phyloP scores from a whole-genome alignment of 2,329 filamentous ascomycete genomes.

The Leptoxyphium fumago region DNA sequence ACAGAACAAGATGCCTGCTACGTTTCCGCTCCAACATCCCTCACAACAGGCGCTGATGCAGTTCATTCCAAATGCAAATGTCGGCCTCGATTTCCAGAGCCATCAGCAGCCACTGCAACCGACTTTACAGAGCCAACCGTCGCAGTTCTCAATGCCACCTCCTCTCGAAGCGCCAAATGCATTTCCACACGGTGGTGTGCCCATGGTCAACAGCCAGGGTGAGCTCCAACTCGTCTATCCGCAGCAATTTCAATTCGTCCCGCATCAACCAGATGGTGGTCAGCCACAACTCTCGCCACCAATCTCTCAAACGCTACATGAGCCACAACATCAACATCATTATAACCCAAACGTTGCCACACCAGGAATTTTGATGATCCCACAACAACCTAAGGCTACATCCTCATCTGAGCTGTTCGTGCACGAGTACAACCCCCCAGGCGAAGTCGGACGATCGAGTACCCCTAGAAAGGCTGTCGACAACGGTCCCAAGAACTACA shows the following conservation, averaged over 20 bases:
- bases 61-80: constrained; percentile 6
- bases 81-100: constrained; percentile 3
- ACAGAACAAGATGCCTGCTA: constrained; percentile 4
- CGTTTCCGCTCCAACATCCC: constrained; percentile 3
- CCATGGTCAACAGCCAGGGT: constrained; percentile 8
- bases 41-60: constrained; percentile 3
- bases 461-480: constrained; percentile 16
- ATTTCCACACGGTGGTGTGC: constrained; percentile 5
- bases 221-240: constrained; percentile 6
- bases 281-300: not conserved
- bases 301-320: constrained; percentile 1
- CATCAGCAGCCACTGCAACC: constrained; percentile 1
- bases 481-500: constrained; percentile 28
- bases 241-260: not conserved
- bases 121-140: not conserved
- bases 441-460: constrained; percentile 21
- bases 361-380: constrained; percentile 11
- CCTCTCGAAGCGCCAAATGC: not conserved
- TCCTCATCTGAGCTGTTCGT: constrained; percentile 25
- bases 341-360: constrained; percentile 7
- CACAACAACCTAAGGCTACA: constrained; percentile 14
- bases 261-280: not conserved
- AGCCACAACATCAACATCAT: constrained; percentile 13
- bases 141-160: constrained; percentile 1
- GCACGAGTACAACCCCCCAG: constrained; percentile 33